Evolutionary conservation across 805 yeast species (phyloP), one percentile per base, ranked within the genome.

Genomic region (Maudiozyma saulgeensis): DNA sequence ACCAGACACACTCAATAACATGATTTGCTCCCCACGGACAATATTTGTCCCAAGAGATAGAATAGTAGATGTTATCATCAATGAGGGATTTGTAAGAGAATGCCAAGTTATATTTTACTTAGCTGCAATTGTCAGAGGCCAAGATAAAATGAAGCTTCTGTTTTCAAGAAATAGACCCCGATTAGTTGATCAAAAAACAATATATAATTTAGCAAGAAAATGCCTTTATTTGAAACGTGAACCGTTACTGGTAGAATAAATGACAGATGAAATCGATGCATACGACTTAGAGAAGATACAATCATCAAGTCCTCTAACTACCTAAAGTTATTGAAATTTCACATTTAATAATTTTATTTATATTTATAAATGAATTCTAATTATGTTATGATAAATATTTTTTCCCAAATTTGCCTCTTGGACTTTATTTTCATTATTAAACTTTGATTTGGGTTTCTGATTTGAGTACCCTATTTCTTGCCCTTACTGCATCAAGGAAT

Each of bases 71-170:
- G 63, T 86, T 11, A 77, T 84, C 0, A 80, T 87, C 25, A 84
- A 84, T 60, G 95, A 87, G 63, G 90, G 86, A 0, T 85, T 87
- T 60, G 49, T 51, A 42, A 72, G 72, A 48, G 83, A 83, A 6
- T 76, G 80, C 53, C 81, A 81, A 53, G 87, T 84, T 9, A 69
- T 82, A 2, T 82, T 74, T 61, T 82, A 84, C 58, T 66, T 86
- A 61, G 79, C 82, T 41, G 68, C 84, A 4, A 67, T 84, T 35
- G 75, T 81, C 16, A 73, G 73, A 47, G 71, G 69, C 37, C 57
- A 54, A 8, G 57, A 59, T 15, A 59, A 55, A 41, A 54, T 69
- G 28, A 58, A 57, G 18, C 49, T 71, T 32, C 54, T 69, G 23
- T 67, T 73, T 45, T 57, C 61, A 3, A 46, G 53, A 8, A 58